Evolutionary conservation across 192 early-diverging fungal species (phyloP), one percentile per base, ranked within the genome.

Genomic region (Spizellomyces punctatus): DNA sequence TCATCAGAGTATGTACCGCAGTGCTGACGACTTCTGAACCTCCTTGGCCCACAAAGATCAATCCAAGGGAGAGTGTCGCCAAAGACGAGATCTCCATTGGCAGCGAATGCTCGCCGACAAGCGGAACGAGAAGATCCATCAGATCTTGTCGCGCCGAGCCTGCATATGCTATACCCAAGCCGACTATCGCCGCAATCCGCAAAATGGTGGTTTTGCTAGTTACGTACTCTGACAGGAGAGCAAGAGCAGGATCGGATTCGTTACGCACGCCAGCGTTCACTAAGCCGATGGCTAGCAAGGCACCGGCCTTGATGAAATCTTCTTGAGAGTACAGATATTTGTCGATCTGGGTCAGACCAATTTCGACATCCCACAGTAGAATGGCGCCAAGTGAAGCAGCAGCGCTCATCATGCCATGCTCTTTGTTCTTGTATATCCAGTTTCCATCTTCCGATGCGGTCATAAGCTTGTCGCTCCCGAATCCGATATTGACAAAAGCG

Each of bases 381-480:
- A 99, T 93, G 77, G 90, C 79, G 27, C 98, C 98, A 57, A 98
- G 74, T 0, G 98, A 99, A 12, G 98, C 98, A 17, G 94, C 86
- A 8, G 98, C 94, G 77, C 94, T 94, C 64, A 95, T 85, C 95
- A 96, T 98, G 58, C 92, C 93, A 64, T 94, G 86, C 50, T 98
- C 98, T 83, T 99, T 99, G 86, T 97, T 98, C 81, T 96, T 97
- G 86, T 92, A 96, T 68, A 98, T 95, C 96, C 98, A 98, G 65
- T 83, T 89, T 6, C 90, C 89, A 44, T 91, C 91, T 36, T 87
- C 86, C 10, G 90, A 83, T 67, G 83, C 86, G 45, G 78, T 82
- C 87, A 95, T 91, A 27, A 99, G 87, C 81, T 96, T 98, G 73
- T 99, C 98, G 6, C 85, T 89, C 46, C 94, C 91, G 79, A 98